Evolutionary conservation across 2,329 filamentous ascomycete species (phyloP), one percentile per base, ranked within the genome.

Genomic region (Fonsecaea nubica): DNA sequence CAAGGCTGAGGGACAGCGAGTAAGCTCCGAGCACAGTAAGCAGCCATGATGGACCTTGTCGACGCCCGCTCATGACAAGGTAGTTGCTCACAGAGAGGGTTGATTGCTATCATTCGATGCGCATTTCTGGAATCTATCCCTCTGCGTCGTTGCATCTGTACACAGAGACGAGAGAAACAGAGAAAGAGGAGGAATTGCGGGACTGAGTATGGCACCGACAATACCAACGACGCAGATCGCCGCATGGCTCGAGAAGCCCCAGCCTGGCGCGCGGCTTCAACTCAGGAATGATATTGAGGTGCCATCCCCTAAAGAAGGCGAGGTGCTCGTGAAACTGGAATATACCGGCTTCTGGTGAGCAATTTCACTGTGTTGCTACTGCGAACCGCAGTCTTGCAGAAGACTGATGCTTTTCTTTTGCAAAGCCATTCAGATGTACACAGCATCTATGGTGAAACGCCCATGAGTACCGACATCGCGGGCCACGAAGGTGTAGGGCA

Each of bases 301-400:
- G 1, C 77, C 81, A 18, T 69, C 70, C 5, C 80, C 80, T 0
- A 70, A 70, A 4, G 67, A 77, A 1, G 76, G 79, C 3, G 80
- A 83, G 63, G 65, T 83, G n/a, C 76, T 83, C 13, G 76, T 83
- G 45, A 82, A 83, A 65, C 74, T 83, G 9, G 81, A 83, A 67
- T 82, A 74, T 70, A 82, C 80, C 0, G 81, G 81, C 0, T 79
- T 83, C 30, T 83, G 62, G 62, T 64, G 50, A 55, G 52, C 25
- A 9, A 5, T 32, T 7, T 30, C 15, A 6, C 3, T 50, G 5
- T 6, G 33, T 30, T 30, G 38, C 12, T n/a, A 25, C 40, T 25
- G 33, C 3, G 1, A 18, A 50, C 18, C 18, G 36, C 18, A 8
- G 25, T 25, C 25, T 38, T 33, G 42, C n/a, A 4, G 18, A 4